Percentiles rank a stretch among this genome's conserved stretches.
These are phyloP conservation scores for Eucalyptus cloeziana DNA, from an alignment of 345 rosid species.

Conservation along the genomic window DNA sequence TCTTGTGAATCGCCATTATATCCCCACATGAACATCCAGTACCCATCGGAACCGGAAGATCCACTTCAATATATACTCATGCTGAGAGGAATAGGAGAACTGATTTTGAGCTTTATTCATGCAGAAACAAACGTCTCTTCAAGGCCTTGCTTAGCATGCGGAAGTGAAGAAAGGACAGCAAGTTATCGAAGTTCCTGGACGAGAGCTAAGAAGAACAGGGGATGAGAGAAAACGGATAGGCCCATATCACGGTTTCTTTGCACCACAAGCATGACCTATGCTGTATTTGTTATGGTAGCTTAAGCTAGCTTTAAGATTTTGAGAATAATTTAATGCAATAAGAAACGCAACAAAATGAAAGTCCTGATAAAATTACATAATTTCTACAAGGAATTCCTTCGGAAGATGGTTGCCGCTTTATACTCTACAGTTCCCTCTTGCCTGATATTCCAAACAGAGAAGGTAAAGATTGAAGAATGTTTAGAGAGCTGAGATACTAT, in stretches of 20 bases:
- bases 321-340: not conserved
- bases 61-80: slow-evolving; percentile 18
- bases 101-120: slow-evolving; percentile 21
- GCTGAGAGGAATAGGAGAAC: slow-evolving; percentile 13
- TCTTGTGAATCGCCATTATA: not conserved
- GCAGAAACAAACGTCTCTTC: slow-evolving; percentile 43
- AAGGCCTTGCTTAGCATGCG: slow-evolving; percentile 63
- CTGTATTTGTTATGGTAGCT: not conserved
- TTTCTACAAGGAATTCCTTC: not conserved
- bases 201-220: not conserved
- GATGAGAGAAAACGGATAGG: not conserved
- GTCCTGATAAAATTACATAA: not conserved
- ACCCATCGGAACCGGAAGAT: slow-evolving; percentile 30
- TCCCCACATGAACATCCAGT: not conserved
- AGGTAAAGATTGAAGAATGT: not conserved
- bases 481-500: not conserved
- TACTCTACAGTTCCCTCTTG: not conserved
- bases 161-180: slow-evolving; percentile 26
- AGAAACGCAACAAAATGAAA: not conserved
- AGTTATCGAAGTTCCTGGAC: not conserved
- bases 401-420: not conserved
- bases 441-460: not conserved
- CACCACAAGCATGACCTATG: not conserved
- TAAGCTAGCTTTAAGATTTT: not conserved
- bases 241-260: not conserved